Percentiles rank a stretch among this genome's conserved stretches.
phyloP scores from a whole-genome alignment of 768 basidiomycete genomes.

The Mycena galericulata region DNA sequence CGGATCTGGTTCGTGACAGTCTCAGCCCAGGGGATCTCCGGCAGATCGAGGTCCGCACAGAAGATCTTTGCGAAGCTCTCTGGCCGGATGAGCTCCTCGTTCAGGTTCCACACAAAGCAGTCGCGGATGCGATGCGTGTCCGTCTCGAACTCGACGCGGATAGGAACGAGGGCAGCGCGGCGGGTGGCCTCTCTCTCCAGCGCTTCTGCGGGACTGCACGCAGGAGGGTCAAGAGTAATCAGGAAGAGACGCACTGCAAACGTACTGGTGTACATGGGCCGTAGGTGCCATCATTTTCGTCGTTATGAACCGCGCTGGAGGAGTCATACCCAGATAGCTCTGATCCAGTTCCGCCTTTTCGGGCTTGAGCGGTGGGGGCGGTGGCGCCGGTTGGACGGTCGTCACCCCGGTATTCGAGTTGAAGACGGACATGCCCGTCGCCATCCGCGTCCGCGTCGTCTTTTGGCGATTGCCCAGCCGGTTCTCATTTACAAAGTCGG shows the following conservation, averaged over 20 bases:
- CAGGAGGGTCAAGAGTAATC: slow-evolving; percentile 20
- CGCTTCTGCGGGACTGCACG: slow-evolving; percentile 68
- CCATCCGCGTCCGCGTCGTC: slow-evolving; percentile 54
- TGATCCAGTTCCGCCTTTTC: slow-evolving; percentile 81
- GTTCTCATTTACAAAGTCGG: slow-evolving; percentile 66
- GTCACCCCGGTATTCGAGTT: slow-evolving; percentile 61
- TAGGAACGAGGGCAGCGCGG: slow-evolving; percentile 77
- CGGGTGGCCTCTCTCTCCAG: slow-evolving; percentile 72
- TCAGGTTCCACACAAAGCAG: slow-evolving; percentile 95
- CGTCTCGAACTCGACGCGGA: slow-evolving; percentile 95
- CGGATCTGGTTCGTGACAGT: slow-evolving; percentile 89
- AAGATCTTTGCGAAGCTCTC: slow-evolving; percentile 88
- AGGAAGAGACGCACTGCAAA: slow-evolving; percentile 32
- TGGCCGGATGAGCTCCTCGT: slow-evolving; percentile 88
- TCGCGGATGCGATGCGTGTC: slow-evolving; percentile 93
- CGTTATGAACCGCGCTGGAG: slow-evolving; percentile 83
- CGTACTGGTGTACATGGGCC: slow-evolving; percentile 82
- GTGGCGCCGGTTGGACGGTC: slow-evolving; percentile 48
- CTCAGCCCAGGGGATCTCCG: slow-evolving; percentile 71
- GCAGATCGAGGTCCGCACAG: slow-evolving; percentile 89
- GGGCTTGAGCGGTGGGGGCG: slow-evolving; percentile 47
- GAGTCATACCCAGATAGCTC: slow-evolving; percentile 89
- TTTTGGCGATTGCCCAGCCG: slow-evolving; percentile 62
- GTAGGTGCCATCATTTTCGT: slow-evolving; percentile 68
- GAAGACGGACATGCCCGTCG: slow-evolving; percentile 66